A percentile compares a stretch with the other conserved stretches of the same genome.
Evolutionary conservation across 345 rosid species (phyloP).

Genomic region (Eucalyptus erythrocorys): DNA sequence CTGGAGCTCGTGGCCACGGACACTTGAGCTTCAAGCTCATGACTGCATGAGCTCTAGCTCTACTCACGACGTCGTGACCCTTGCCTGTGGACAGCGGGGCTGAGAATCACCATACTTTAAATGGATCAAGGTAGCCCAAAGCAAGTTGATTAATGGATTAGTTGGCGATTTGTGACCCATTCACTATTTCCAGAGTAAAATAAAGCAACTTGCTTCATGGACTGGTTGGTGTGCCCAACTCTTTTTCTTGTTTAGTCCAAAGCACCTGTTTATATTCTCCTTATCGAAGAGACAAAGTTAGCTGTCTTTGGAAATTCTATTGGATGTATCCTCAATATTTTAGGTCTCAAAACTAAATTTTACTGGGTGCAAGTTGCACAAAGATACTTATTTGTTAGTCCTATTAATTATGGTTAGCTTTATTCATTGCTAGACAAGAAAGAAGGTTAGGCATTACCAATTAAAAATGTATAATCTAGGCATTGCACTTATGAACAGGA

Average conservation of each 20-base stretch:
- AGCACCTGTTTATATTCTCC: background rate
- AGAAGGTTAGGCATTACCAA: background rate
- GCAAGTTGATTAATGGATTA: background rate
- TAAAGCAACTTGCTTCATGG: background rate
- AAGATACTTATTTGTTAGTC: background rate
- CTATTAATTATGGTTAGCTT: background rate
- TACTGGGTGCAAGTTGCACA: background rate
- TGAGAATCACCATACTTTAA: background rate
- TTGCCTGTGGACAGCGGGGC: background rate
- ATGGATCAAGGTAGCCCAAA: background rate
- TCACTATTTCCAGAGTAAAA: background rate
- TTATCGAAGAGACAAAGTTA: background rate
- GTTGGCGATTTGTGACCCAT: background rate
- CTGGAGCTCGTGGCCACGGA: background rate
- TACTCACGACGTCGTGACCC: background rate
- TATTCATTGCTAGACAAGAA: background rate
- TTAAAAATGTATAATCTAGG: background rate
- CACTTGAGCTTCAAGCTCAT: background rate
- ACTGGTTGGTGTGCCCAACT: background rate
- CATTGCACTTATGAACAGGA: background rate
- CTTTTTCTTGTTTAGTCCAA: background rate
- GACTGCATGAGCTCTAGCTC: background rate
- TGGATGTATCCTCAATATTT: background rate
- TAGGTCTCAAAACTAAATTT: background rate
- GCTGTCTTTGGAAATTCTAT: background rate